Conservation (phyloP, 371 early-diverging fungal species). For the Umbelopsis sp. region DNA sequence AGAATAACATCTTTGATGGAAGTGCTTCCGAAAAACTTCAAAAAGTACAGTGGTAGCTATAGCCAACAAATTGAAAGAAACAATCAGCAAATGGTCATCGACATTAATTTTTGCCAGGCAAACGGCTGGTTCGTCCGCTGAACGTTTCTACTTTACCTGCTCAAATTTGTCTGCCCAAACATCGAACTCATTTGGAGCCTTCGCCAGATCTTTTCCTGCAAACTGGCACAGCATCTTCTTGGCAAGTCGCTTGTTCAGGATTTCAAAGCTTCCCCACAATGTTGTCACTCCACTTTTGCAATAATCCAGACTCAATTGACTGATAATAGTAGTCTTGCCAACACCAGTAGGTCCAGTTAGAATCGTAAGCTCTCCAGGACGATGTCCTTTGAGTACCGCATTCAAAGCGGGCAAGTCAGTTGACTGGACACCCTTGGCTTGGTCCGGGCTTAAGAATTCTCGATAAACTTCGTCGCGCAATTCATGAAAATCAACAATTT, state of each 20-base stretch:
- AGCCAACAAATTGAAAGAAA: neutral
- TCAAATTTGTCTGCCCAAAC: slow-evolving; percentile 65
- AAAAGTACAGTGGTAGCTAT: slow-evolving; percentile 74
- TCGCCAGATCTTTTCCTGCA: slow-evolving; percentile 59
- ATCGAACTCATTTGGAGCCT: slow-evolving; percentile 52
- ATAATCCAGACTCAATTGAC: slow-evolving; percentile 74
- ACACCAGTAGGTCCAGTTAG: slow-evolving; percentile 77
- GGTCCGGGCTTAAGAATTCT: slow-evolving; percentile 71
- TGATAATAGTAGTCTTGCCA: slow-evolving; percentile 81
- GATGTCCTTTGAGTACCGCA: slow-evolving; percentile 70
- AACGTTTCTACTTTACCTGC: slow-evolving; percentile 40
- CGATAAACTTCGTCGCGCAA: slow-evolving; percentile 66
- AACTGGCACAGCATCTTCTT: slow-evolving; percentile 77
- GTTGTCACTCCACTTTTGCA: slow-evolving; percentile 77
- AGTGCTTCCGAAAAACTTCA: slow-evolving; percentile 81
- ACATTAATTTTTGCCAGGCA: neutral
- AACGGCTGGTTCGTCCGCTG: too few species aligned
- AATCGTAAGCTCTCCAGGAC: slow-evolving; percentile 77
- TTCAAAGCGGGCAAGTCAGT: slow-evolving; percentile 65
- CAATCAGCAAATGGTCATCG: neutral
- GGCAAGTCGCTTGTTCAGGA: slow-evolving; percentile 70
- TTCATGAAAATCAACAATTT: slow-evolving; percentile 65
- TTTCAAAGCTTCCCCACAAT: slow-evolving; percentile 85
- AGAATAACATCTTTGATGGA: slow-evolving; percentile 64
- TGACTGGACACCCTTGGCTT: slow-evolving; percentile 66